Conservation (phyloP, 2,329 filamentous ascomycete species). For the Calonectria pseudoturangicola region DNA sequence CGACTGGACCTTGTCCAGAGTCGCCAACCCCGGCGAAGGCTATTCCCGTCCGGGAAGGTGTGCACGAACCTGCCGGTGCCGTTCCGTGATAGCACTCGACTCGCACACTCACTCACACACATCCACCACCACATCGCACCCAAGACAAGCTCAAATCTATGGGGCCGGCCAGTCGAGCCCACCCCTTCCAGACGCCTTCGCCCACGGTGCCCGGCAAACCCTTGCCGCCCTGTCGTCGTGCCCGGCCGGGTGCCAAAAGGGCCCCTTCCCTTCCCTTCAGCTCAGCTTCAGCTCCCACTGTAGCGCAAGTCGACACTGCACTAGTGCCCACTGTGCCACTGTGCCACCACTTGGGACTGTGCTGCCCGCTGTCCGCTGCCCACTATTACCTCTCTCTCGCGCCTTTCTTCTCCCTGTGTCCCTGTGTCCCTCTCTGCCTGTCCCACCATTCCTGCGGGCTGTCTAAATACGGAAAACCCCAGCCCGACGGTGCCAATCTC, state of each 20-base stretch:
- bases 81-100: conserved; percentile 40
- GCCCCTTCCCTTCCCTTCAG: conserved; percentile 1
- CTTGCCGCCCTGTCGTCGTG: conserved; percentile 2
- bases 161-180: conserved; percentile 25
- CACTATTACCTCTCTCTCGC: not conserved
- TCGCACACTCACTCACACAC: conserved; percentile 21
- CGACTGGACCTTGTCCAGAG: conserved; percentile 21
- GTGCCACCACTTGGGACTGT: not conserved
- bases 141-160: conserved; percentile 27
- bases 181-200: conserved; percentile 36
- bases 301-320: not conserved
- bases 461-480: conserved; percentile 28
- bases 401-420: not conserved
- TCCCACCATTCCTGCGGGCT: conserved; percentile 30
- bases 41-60: conserved; percentile 42
- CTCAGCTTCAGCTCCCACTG: conserved; percentile 5
- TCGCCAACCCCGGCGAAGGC: conserved; percentile 34
- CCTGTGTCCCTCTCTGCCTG: not conserved
- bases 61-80: conserved; percentile 35
- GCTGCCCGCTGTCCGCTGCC: too few relatives aligned
- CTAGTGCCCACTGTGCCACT: conserved; percentile 12
- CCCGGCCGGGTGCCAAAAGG: conserved; percentile 10
- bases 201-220: conserved; percentile 17
- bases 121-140: conserved; percentile 12
- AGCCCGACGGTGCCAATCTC: conserved; percentile 37